Evolutionary conservation across 495 filamentous ascomycete genomes (phyloP).

Genomic region (Penicillium herquei): DNA sequence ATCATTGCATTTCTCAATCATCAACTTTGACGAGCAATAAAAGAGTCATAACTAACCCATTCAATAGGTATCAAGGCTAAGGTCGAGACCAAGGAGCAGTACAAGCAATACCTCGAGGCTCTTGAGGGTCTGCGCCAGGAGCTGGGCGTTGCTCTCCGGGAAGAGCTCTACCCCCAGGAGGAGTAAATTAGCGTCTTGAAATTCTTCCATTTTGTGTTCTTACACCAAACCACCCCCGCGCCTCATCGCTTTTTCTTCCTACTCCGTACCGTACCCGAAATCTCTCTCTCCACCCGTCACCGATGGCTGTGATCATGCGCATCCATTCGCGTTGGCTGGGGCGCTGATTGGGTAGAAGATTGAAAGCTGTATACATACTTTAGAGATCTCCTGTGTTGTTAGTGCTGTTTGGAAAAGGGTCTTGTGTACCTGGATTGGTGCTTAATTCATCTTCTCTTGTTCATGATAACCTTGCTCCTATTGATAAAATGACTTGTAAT

Average conservation of each 20-base stretch:
- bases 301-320: slow-evolving; percentile 10
- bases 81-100: slow-evolving; percentile 97
- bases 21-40: not conserved
- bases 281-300: slow-evolving; percentile 10
- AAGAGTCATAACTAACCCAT: slow-evolving; percentile 14
- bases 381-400: slow-evolving; percentile 39
- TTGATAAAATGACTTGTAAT: not conserved
- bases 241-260: slow-evolving; percentile 28
- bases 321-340: slow-evolving; percentile 17
- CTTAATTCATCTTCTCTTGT: slow-evolving; percentile 23
- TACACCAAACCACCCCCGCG: slow-evolving; percentile 4
- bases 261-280: slow-evolving; percentile 9
- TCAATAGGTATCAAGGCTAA: slow-evolving; percentile 92
- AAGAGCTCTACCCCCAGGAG: slow-evolving; percentile 88
- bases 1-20: not conserved
- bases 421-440: slow-evolving; percentile 22
- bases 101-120: slow-evolving; percentile 93
- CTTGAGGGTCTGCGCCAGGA: slow-evolving; percentile 92
- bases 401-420: slow-evolving; percentile 34
- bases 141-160: slow-evolving; percentile 85
- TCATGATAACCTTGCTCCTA: not conserved
- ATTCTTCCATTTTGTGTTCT: slow-evolving; percentile 9
- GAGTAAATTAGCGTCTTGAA: slow-evolving; percentile 42
- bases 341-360: slow-evolving; percentile 35
- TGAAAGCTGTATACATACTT: slow-evolving; percentile 51